These are phyloP conservation scores for Lichtheimia ornata DNA, from an alignment of 371 early-diverging fungal species.

Conservation along the genomic window DNA sequence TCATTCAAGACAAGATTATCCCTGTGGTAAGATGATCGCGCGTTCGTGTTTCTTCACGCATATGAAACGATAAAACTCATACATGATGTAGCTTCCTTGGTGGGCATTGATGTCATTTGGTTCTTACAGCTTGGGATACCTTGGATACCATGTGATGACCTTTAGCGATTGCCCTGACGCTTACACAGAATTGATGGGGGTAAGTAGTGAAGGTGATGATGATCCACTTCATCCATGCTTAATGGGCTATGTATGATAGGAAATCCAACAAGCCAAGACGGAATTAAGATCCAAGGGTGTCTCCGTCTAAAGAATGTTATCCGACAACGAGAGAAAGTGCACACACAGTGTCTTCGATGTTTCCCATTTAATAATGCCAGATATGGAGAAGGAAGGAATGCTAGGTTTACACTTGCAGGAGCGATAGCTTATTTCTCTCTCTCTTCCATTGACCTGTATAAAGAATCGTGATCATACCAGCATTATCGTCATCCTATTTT, in stretches of 20 bases:
- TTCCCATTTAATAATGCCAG: no score
- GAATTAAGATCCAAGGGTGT: slow-evolving; percentile 63
- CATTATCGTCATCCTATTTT: no score
- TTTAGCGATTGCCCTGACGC: slow-evolving; percentile 93
- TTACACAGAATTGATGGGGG: slow-evolving; percentile 74
- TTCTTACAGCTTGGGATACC: slow-evolving; percentile 79
- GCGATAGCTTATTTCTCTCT: no score
- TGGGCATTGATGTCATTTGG: slow-evolving; percentile 83
- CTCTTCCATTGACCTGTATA: no score
- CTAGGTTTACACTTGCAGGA: no score
- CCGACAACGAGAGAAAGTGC: no score
- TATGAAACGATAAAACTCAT: neutral
- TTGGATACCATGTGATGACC: slow-evolving; percentile 82
- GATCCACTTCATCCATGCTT: neutral
- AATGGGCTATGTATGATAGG: slow-evolving; percentile 29
- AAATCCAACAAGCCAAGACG: slow-evolving; percentile 65
- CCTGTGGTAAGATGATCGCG: slow-evolving; percentile 52
- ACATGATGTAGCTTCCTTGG: slow-evolving; percentile 70
- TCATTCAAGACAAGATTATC: slow-evolving; percentile 56
- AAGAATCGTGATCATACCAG: no score
- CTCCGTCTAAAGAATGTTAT: slow-evolving; percentile 1
- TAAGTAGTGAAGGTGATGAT: slow-evolving; percentile 43
- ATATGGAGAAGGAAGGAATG: no score
- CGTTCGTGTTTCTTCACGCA: neutral
- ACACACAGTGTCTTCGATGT: no score